Evolutionary conservation across 2,329 filamentous ascomycete species (phyloP), one percentile per base, ranked within the genome.

Genomic region (Chaetomiaceae sp.): DNA sequence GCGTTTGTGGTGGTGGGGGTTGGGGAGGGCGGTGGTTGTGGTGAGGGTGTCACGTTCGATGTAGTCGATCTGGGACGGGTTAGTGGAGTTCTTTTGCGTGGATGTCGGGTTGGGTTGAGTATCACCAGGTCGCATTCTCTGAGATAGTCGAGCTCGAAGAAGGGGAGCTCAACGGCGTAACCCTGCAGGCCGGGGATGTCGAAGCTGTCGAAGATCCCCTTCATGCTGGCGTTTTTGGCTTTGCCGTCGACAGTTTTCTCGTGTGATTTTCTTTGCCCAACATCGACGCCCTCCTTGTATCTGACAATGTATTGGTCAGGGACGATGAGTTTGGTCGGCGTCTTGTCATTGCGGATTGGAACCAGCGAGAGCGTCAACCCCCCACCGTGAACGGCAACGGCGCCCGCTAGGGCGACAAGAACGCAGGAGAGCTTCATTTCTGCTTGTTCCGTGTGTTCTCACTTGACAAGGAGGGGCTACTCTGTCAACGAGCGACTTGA

Each of bases 261-360:
- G 20, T 51, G 50, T 34, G 45, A 27, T 22, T 48, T 44, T 10
- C 38, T 49, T 20, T 19, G 22, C 11, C 11, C 60, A 41, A 66
- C 50, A 35, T 64, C 58, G 30, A 55, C 49, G 12, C 54, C 51
- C 24, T 53, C 42, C 60, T 69, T 69, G 54, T 71, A 52, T 56
- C 65, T 69, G 56, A 72, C 62, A 36, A 72, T 71, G 58, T 67
- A 72, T 48, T 63, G 63, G 51, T 64, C 62, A 3, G 65, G 63
- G 41, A 71, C 35, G 1, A 54, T 39, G 2, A 48, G 20, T 2
- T 49, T 46, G 8, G 30, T 32, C 15, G 29, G 14, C 4, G 51
- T 33, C 5, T 30, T 33, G 7, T 42, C 27, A 32, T 56, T 54
- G 10, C 15, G 26, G 38, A 53, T 45, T 2, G 29, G 34, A 1